Evolutionary conservation across 2,329 filamentous ascomycete genomes (phyloP).

Genomic region (Pseudocercospora crystallina): DNA sequence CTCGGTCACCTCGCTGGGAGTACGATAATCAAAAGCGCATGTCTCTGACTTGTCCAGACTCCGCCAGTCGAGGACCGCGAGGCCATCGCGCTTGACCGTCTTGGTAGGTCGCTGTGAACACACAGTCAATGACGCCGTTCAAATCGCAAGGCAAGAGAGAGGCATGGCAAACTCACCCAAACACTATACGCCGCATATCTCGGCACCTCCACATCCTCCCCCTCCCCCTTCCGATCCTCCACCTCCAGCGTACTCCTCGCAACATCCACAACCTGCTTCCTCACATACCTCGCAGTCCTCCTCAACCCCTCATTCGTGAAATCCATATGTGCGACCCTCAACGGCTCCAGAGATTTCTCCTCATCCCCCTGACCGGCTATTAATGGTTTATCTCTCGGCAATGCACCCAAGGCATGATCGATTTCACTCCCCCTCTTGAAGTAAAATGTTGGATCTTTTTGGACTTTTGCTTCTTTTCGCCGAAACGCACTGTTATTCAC

Average conservation of each 20-base stretch:
- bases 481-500: conserved; percentile 1
- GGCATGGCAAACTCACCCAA: background rate
- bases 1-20: conserved; percentile 6
- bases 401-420: background rate
- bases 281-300: background rate
- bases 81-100: conserved; percentile 7
- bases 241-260: conserved; percentile 1
- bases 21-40: conserved; percentile 1
- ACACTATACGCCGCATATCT: conserved; percentile 9
- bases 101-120: conserved; percentile 2
- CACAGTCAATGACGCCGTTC: background rate
- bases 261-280: background rate
- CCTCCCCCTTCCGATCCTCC: background rate
- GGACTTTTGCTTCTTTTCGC: background rate
- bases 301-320: conserved; percentile 4
- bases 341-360: conserved; percentile 6
- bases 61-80: conserved; percentile 8
- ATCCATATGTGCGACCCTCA: conserved; percentile 5
- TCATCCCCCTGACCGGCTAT: background rate
- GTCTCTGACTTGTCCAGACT: background rate
- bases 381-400: conserved; percentile 1
- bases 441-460: conserved; percentile 2
- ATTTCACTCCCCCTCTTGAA: background rate
- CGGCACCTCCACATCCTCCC: conserved; percentile 5
- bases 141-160: background rate